Evolutionary conservation across 441 rosid species (phyloP).

Genomic region (Pelargonium fulgidum): DNA sequence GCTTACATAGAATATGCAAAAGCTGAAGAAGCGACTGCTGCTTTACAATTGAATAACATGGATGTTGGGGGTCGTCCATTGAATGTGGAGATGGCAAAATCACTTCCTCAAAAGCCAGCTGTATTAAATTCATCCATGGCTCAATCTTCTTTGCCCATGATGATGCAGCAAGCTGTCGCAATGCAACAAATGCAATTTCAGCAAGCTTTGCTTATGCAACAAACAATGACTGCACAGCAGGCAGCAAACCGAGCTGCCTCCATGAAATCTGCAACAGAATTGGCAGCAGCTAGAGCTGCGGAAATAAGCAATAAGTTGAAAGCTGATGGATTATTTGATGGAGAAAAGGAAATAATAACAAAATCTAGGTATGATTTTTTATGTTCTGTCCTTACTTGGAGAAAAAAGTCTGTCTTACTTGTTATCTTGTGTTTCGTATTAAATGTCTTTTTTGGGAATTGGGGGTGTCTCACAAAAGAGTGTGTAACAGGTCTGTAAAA

Average conservation of each 20-base stretch:
- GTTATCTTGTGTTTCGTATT: background rate
- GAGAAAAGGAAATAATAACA: slow-evolving; percentile 51
- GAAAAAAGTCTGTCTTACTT: background rate
- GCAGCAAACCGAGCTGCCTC: slow-evolving; percentile 94
- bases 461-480: background rate
- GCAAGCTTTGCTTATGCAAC: slow-evolving; percentile 97
- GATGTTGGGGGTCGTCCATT: slow-evolving; percentile 91
- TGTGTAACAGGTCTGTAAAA: background rate
- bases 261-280: slow-evolving; percentile 98
- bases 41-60: slow-evolving; percentile 84
- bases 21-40: slow-evolving; percentile 91
- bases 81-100: slow-evolving; percentile 94
- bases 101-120: slow-evolving; percentile 78
- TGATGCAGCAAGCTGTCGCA: slow-evolving; percentile 99
- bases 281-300: slow-evolving; percentile 97
- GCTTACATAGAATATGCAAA: slow-evolving; percentile 88
- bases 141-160: slow-evolving; percentile 83
- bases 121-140: slow-evolving; percentile 40
- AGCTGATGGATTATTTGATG: slow-evolving; percentile 67
- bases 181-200: slow-evolving; percentile 99
- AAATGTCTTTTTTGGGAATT: background rate
- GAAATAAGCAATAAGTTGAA: slow-evolving; percentile 89
- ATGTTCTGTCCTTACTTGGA: background rate
- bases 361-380: slow-evolving; percentile 54
- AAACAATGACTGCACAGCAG: slow-evolving; percentile 92